Percentiles rank a stretch among this genome's conserved stretches.
Conservation (phyloP, 208 protist genomes). For the Leptomonas seymouri region DNA sequence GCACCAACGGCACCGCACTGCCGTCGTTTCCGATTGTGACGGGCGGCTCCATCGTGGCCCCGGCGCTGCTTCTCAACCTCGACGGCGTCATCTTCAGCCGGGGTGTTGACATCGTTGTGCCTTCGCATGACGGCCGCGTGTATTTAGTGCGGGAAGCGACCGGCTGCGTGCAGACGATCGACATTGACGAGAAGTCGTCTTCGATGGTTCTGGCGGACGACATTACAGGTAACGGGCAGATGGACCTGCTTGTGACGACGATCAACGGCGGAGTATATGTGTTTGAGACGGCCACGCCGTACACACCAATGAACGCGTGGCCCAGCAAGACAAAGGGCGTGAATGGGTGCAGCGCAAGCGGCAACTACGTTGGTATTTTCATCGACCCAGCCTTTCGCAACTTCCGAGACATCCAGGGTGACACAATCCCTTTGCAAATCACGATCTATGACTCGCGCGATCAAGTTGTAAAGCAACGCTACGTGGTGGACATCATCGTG, state of each 20-base stretch:
- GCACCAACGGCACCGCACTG: constrained; percentile 56
- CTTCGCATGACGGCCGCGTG: constrained; percentile 87
- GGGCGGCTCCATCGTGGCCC: constrained; percentile 70
- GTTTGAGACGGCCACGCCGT: constrained; percentile 73
- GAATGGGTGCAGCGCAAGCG: constrained; percentile 79
- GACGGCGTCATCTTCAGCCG: constrained; percentile 25
- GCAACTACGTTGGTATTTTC: constrained; percentile 76
- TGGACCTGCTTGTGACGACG: constrained; percentile 91
- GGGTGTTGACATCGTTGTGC: constrained; percentile 82
- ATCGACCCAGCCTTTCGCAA: constrained; percentile 60
- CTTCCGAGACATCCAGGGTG: constrained; percentile 69
- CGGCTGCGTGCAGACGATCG: constrained; percentile 88
- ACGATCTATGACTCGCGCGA: constrained; percentile 64
- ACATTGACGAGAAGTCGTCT: constrained; percentile 91
- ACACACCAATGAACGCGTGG: constrained; percentile 83
- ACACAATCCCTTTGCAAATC: constrained; percentile 68
- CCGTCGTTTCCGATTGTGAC: constrained; percentile 78
- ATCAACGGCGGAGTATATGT: constrained; percentile 88
- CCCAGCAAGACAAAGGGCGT: constrained; percentile 65
- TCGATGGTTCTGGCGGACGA: constrained; percentile 92
- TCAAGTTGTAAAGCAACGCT: constrained; percentile 29
- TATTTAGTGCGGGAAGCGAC: constrained; percentile 80
- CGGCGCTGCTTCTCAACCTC: constrained; percentile 73
- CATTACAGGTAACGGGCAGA: constrained; percentile 86
- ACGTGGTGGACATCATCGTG: constrained; percentile 69